Base-by-base conservation (phyloP, 106 monocot species). In the Acorus gramineus region DNA sequence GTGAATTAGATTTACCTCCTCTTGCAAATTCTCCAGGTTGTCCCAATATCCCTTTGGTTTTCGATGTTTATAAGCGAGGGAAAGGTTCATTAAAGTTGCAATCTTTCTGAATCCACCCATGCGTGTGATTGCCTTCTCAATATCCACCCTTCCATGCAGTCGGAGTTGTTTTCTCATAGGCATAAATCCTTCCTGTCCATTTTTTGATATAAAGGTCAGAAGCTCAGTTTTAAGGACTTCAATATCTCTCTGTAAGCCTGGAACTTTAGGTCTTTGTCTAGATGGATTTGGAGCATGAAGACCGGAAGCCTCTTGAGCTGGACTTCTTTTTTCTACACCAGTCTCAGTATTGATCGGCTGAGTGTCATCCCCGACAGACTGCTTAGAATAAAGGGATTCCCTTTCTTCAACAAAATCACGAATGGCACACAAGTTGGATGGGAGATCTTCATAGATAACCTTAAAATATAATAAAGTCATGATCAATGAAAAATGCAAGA, bases 1-100 rank as follows among this genome's bases (percentile, higher is more conserved):
- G 45, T 44, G 43, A 4, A 64, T 57, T 60, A 50, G 7, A 3
- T 66, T 66, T 85, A 96, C 96, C 91, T 96, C 96, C 72, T 82
- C 73, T 72, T 87, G 90, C 71, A 91, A 69, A 66, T 96, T 96
- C 57, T 96, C 91, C 47, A 96, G 83, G 70, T 85, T 83, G 63
- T 96, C 91, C 96, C 96, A 96, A 52, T 91, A 96, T 8, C 96
- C 96, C 69, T 79, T 96, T 61, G 90, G 96, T 58, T 96, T 96
- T 12, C 96, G 70, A 69, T 91, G 60, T 74, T 91, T 96, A 55
- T 96, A 96, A 49, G 96, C 80, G 74, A 91, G 85, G 28, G 80
- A 77, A 55, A 96, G 83, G 62, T 91, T 87, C 91, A 96, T 79
- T 65, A 83, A 55, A 69, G 13, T 71, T 5, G 96, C 96, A 56